A percentile compares a stretch with the other conserved stretches of the same genome.
Evolutionary conservation across 352 stramenopile genomes (phyloP).

Genomic region (Globisporangium spiculum): DNA sequence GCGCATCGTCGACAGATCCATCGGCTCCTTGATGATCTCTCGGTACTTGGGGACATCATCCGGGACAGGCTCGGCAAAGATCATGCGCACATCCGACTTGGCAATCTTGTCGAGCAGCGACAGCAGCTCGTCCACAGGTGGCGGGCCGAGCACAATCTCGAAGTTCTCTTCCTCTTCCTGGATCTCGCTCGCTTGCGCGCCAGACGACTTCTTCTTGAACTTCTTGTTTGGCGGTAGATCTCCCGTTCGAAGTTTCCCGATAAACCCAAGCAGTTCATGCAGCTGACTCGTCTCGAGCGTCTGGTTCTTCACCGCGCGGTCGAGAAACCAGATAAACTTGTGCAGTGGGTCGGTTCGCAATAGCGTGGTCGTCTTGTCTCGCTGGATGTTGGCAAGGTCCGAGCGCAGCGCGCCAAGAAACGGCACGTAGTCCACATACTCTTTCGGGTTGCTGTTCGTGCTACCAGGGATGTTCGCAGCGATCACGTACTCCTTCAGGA

Average conservation of each 20-base stretch:
- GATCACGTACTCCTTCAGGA: constrained; percentile 73
- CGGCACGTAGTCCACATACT: constrained; percentile 84
- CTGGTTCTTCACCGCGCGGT: constrained; percentile 76
- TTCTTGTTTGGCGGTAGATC: constrained; percentile 78
- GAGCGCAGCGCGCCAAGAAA: constrained; percentile 75
- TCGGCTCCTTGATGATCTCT: constrained; percentile 81
- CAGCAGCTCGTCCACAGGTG: constrained; percentile 67
- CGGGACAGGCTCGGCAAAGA: constrained; percentile 84
- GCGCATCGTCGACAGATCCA: constrained; percentile 84
- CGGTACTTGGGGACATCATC: constrained; percentile 84
- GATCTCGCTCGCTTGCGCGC: constrained; percentile 21
- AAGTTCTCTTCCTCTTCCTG: constrained; percentile 82
- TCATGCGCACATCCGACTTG: constrained; percentile 68
- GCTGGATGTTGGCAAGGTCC: constrained; percentile 79
- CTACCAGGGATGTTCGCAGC: constrained; percentile 66
- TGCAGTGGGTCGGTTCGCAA: constrained; percentile 75
- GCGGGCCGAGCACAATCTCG: constrained; percentile 72
- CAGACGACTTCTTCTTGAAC: constrained; percentile 57
- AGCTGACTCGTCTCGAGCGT: constrained; percentile 65
- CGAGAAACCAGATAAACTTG: constrained; percentile 89
- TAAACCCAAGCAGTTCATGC: constrained; percentile 64
- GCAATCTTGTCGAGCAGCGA: constrained; percentile 77
- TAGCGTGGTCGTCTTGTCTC: constrained; percentile 70
- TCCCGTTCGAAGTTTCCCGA: constrained; percentile 64
- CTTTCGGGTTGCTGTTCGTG: constrained; percentile 57